Base-by-base conservation (phyloP, 179 eudicot genomes). In the Gypsophila paniculata region DNA sequence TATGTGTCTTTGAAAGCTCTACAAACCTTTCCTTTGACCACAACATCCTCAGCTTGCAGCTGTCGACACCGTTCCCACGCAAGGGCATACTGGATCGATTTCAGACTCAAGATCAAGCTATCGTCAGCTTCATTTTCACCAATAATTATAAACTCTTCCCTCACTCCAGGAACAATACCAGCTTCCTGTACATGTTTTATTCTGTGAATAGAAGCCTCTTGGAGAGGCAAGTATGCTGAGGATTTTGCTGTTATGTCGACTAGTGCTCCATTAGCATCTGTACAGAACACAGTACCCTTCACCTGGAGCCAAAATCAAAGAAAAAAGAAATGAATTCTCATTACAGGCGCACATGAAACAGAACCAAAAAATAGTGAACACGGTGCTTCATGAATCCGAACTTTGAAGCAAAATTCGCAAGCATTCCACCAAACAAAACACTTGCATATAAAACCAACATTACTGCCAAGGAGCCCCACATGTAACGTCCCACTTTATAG, bases 41-140 rank as follows among this genome's bases (percentile, higher is more conserved):
- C 87, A 49, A 88, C 94, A 81, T 94, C 99, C 81, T 90, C 99
- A 59, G 92, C 91, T 85, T 90, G 97, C 78, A 94, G 86, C 74
- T 94, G 99, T 72, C 99, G 85, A 67, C 99, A 94, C 22, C 97
- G 78, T 78, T 94, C 99, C 99, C 99, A 94, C 7, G 99, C 97
- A 72, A 94, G 90, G 63, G 84, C 90, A 76, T 86, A 86, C 82
- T 91, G 99, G 70, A 85, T 83, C 14, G 84, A 53, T 19, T 87
- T 79, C 70, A 88, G 74, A 83, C 99, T 94, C 83, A 94, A 79
- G 74, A 90, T 83, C 75, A 94, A 84, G 77, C 96, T 88, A 69
- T 91, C 97, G 76, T 92, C 99, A 2, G 79, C 83, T 70, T 90
- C 87, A 76, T 88, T 87, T 76, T 87, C 92, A 72, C 93, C 97